Evolutionary conservation across 1,284 basidiomycete genomes (phyloP).

Genomic region (Termitomyces sp.): DNA sequence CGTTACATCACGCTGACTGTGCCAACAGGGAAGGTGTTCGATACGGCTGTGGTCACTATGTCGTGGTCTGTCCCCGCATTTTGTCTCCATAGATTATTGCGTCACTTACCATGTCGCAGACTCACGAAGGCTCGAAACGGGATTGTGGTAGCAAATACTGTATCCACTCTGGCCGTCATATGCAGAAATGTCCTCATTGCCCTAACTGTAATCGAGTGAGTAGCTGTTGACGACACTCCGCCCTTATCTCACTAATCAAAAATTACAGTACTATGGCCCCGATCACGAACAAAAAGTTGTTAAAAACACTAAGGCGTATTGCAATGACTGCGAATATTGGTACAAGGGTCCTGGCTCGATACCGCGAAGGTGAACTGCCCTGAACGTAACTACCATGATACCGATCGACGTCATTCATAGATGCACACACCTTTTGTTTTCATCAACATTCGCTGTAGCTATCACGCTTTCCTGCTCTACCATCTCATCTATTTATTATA

Average conservation of each 20-base stretch:
- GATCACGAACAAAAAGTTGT: slow-evolving; percentile 59
- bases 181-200: slow-evolving; percentile 42
- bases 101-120: slow-evolving; percentile 33
- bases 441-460: slow-evolving; percentile 13
- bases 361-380: slow-evolving; percentile 21
- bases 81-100: slow-evolving; percentile 19
- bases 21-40: slow-evolving; percentile 64
- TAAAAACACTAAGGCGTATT: slow-evolving; percentile 48
- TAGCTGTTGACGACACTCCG: slow-evolving; percentile 5
- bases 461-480: slow-evolving; percentile 13
- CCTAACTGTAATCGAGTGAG: slow-evolving; percentile 50
- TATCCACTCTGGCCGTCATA: slow-evolving; percentile 50
- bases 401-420: neutral
- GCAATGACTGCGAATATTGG: slow-evolving; percentile 61
- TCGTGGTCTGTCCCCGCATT: slow-evolving; percentile 28
- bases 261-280: slow-evolving; percentile 58
- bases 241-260: slow-evolving; percentile 12
- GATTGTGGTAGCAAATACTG: slow-evolving; percentile 62
- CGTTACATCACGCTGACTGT: slow-evolving; percentile 17
- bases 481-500: neutral
- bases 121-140: slow-evolving; percentile 49
- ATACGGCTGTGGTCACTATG: slow-evolving; percentile 67
- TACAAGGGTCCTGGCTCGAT: slow-evolving; percentile 41
- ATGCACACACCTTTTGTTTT: neutral
- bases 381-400: slow-evolving; percentile 1